Evolutionary conservation across 1,284 basidiomycete species (phyloP).

Genomic region (Cryptococcus sp.): DNA sequence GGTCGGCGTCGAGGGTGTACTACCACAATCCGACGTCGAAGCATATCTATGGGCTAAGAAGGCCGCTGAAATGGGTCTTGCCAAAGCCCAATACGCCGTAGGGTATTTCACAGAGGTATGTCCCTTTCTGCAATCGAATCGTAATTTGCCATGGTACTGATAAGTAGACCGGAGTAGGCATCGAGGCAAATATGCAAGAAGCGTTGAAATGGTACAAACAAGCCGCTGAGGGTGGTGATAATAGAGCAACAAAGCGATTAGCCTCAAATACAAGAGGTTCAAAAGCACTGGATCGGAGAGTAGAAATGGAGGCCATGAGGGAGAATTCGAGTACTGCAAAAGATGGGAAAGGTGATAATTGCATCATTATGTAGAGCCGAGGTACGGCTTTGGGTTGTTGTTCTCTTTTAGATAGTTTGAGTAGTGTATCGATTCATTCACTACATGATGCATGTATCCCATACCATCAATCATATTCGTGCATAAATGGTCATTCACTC

Average conservation of each 20-base stretch:
- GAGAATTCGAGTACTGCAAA: conserved; percentile 35
- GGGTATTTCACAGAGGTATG: conserved; percentile 88
- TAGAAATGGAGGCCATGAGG: conserved; percentile 44
- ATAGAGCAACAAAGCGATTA: conserved; percentile 81
- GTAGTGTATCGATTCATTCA: no score
- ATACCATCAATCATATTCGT: no score
- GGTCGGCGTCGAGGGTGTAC: conserved; percentile 92
- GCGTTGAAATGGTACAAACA: conserved; percentile 80
- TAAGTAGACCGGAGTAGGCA: conserved; percentile 71
- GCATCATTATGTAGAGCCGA: conserved; percentile 68
- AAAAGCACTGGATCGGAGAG: conserved; percentile 37
- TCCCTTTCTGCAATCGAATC: neutral
- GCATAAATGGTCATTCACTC: no score
- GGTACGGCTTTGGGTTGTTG: neutral
- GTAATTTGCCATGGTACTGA: neutral
- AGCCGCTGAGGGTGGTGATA: conserved; percentile 91
- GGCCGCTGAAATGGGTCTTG: conserved; percentile 86
- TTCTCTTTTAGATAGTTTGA: no score
- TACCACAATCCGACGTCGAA: conserved; percentile 95
- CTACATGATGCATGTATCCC: no score
- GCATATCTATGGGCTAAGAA: conserved; percentile 94
- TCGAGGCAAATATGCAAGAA: conserved; percentile 61
- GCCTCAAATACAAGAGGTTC: conserved; percentile 29
- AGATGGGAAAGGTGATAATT: conserved; percentile 57
- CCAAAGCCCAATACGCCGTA: conserved; percentile 94